Conservation (phyloP, 768 basidiomycete genomes). For the Infundibulicybe gibba region DNA sequence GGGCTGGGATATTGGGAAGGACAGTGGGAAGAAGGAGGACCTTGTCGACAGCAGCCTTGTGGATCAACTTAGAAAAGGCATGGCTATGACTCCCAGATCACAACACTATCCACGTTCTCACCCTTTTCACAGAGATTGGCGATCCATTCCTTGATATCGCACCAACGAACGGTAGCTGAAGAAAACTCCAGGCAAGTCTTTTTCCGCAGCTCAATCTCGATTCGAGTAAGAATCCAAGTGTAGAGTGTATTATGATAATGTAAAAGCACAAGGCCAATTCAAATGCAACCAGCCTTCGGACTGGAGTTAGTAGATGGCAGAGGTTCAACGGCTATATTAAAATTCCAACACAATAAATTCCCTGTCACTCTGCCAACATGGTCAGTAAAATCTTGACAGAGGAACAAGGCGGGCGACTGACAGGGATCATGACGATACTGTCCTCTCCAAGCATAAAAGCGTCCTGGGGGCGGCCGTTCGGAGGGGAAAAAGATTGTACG, state of each 20-base stretch:
- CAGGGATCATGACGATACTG: conserved; percentile 2
- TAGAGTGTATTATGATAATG: too few species aligned
- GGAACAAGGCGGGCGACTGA: too few species aligned
- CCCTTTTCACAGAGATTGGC: conserved; percentile 39
- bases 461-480: neutral
- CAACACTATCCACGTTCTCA: conserved; percentile 1
- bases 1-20: conserved; percentile 21
- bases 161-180: conserved; percentile 19
- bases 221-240: too few species aligned
- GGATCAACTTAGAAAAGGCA: conserved; percentile 55
- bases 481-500: conserved; percentile 1
- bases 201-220: too few species aligned
- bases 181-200: neutral
- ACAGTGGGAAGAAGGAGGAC: conserved; percentile 50
- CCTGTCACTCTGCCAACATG: too few species aligned
- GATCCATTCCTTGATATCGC: conserved; percentile 47
- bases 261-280: too few species aligned
- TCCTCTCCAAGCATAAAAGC: conserved; percentile 8
- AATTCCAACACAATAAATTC: too few species aligned
- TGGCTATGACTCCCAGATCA: conserved; percentile 7
- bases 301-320: too few species aligned
- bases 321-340: too few species aligned
- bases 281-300: too few species aligned
- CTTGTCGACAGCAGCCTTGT: conserved; percentile 46
- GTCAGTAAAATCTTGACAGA: too few species aligned